Percentiles rank a stretch among this genome's conserved stretches.
phyloP scores from a whole-genome alignment of 2,329 filamentous ascomycete species.

The Botryotinia calthae region DNA sequence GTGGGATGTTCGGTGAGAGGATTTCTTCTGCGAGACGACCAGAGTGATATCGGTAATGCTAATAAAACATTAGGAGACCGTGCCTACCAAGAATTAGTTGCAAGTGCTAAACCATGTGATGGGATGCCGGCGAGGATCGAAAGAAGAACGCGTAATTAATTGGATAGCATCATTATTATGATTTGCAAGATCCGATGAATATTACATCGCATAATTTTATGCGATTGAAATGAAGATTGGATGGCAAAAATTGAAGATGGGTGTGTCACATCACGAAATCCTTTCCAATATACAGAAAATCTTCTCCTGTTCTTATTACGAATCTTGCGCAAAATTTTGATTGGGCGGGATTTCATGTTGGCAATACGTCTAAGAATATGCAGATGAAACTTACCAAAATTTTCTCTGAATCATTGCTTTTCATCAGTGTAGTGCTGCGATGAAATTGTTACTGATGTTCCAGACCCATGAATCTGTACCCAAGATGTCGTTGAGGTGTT shows the following conservation, averaged over 20 bases:
- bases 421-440: neutral
- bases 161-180: neutral
- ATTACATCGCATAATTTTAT: neutral
- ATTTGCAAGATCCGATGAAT: neutral
- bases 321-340: neutral
- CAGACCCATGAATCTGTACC: neutral
- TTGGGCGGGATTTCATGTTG: neutral
- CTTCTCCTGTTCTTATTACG: neutral
- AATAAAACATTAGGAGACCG: slow-evolving; percentile 14
- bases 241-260: neutral
- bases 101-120: slow-evolving; percentile 29
- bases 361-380: neutral
- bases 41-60: neutral
- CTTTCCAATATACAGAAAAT: too few species aligned
- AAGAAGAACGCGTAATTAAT: slow-evolving; percentile 16
- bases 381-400: neutral
- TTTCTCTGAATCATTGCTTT: neutral
- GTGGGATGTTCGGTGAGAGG: slow-evolving; percentile 23
- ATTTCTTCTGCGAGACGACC: neutral
- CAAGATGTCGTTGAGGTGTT: neutral
- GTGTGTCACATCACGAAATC: neutral
- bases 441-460: neutral
- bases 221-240: neutral
- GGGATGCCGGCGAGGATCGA: slow-evolving; percentile 25
- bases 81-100: slow-evolving; percentile 26